Evolutionary conservation across 345 rosid species (phyloP), one percentile per base, ranked within the genome.

Genomic region (Populus davidiana): DNA sequence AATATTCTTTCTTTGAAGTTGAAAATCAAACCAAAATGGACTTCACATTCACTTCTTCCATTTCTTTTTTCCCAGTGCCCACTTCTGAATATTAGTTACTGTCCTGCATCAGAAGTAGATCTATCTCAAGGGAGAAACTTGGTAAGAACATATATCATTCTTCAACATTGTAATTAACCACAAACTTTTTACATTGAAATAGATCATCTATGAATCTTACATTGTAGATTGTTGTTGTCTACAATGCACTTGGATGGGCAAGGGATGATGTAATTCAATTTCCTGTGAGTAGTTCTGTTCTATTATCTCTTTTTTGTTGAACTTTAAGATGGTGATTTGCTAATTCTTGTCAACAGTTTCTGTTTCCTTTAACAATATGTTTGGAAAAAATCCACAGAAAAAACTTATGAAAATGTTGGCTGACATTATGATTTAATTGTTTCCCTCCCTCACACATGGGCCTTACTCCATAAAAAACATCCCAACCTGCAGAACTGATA

Each of bases 191-290:
- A 72, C 71, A 62, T 64, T 75, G 67, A 77, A 63, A 78, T 70
- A 70, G 49, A 67, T 83, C 5, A 21, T 66, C 36, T 67, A 62
- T 71, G 10, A 43, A 69, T 72, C 41, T 72, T 69, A 62, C 80
- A 41, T 10, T 83, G 78, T 81, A 96, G 99, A 76, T 86, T 65
- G 84, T 92, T 77, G 88, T 96, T 84, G 90, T 89, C 73, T 96
- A 96, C 85, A 96, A 96, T 82, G 80, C 99, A 68, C 96, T 96
- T 69, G 99, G 98, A 85, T 96, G 98, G 99, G 88, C 90, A 83
- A 89, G 99, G 84, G 90, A 86, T 69, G 96, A 96, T 83, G 84
- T 89, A 36, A 83, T 96, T 78, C 92, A 87, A 78, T 84, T 96
- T 83, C 99, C 99, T 20, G 99, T 93, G 82, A 90, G 99, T 85